Base-by-base conservation (phyloP, 495 filamentous ascomycete genomes). In the Physcia stellaris region DNA sequence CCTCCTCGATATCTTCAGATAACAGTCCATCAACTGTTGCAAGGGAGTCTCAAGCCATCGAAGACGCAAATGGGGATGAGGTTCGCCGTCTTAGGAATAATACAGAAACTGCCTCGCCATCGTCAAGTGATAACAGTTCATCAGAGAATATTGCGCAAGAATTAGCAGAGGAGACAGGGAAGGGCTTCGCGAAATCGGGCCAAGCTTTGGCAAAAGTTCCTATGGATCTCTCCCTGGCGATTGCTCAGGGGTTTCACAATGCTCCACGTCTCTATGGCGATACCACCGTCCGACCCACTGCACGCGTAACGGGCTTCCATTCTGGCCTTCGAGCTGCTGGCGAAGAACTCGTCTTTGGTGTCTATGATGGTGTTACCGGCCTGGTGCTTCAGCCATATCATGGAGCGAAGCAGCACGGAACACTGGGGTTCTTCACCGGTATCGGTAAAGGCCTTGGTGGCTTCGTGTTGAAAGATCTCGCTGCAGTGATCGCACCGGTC, bases 191-290 rank as follows among this genome's bases (percentile, higher is more conserved):
- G 7, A 56, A 67, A 42, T 59, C 68, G 4, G 67, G 62, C 3
- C 52, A 62, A 9, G 59, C 66, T 1, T 37, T 75, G 9, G 70
- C 58, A 1, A 50, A 48, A 47, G 50, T 31, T 9, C 50, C 50
- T 1, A 76, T 87, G 42, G 79, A 86, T 47, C 63, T 90, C 16
- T 68, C 71, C 4, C 58, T 86, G 1, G 81, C 84, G 0, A 52
- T 87, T 2, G 73, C 80, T 2, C 83, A 87, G 49, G 85, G 85
- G 1, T 80, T 88, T 42, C 82, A 88, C 52, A 86, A 86, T 45
- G 80, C 83, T 0, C 86, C 86, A 1, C 70, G 81, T 1, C 62
- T 93, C 1, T 84, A 85, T 47, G 81, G 82, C 4, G 77, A 75
- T 43, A 21, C 24, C 16, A 53, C 50, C 2, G 50, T 53, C 11